Conservation (phyloP, 352 stramenopile species). For the Pythium plurisporium region DNA sequence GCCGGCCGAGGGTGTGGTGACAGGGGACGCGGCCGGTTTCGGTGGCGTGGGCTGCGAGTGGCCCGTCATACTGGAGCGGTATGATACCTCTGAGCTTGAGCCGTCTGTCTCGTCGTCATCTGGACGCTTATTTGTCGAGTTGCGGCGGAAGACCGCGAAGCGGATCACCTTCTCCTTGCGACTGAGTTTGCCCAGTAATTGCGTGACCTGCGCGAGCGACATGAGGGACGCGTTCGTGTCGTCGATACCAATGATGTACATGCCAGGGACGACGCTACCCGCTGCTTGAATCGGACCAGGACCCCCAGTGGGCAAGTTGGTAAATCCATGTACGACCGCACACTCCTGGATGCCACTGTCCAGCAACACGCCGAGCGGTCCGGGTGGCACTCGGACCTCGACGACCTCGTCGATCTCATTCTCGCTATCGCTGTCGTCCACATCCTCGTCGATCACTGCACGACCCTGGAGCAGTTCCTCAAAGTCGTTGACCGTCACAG, state of each 20-base stretch:
- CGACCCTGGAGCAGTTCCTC: slow-evolving; percentile 57
- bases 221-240: slow-evolving; percentile 80
- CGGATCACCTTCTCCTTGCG: slow-evolving; percentile 80
- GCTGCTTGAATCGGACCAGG: slow-evolving; percentile 62
- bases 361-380: slow-evolving; percentile 66
- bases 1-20: not conserved
- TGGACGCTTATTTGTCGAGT: slow-evolving; percentile 20
- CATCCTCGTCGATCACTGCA: slow-evolving; percentile 81
- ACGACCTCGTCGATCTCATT: slow-evolving; percentile 76
- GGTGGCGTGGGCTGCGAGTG: slow-evolving; percentile 28
- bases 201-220: slow-evolving; percentile 57
- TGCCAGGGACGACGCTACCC: slow-evolving; percentile 63
- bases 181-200: slow-evolving; percentile 64
- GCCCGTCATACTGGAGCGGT: slow-evolving; percentile 23
- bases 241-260: slow-evolving; percentile 88
- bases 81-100: slow-evolving; percentile 33
- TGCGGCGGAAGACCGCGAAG: slow-evolving; percentile 60
- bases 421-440: slow-evolving; percentile 73
- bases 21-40: slow-evolving; percentile 7
- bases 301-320: slow-evolving; percentile 47
- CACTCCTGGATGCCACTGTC: slow-evolving; percentile 77
- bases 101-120: slow-evolving; percentile 40
- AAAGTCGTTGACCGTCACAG: slow-evolving; percentile 25
- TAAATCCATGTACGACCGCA: slow-evolving; percentile 80
- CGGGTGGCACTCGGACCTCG: slow-evolving; percentile 66